Evolutionary conservation across 305 asterid species (phyloP).

Genomic region (Fraxinus sp.): DNA sequence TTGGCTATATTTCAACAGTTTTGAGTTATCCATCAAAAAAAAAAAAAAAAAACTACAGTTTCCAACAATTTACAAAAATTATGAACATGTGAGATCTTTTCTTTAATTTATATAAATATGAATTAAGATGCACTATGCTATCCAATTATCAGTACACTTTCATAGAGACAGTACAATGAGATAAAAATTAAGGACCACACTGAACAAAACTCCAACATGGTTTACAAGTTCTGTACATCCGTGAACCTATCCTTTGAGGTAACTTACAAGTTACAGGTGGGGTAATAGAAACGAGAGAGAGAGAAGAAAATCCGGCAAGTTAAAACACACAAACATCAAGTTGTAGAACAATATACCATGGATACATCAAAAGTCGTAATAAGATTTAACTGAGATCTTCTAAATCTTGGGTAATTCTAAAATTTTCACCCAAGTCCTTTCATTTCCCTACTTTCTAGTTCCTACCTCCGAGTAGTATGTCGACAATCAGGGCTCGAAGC

Average conservation of each 20-base stretch:
- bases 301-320: background rate
- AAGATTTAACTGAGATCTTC: background rate
- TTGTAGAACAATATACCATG: background rate
- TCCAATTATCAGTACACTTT: background rate
- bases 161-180: background rate
- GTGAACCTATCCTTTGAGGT: background rate
- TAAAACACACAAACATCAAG: background rate
- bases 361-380: background rate
- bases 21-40: too few relatives aligned
- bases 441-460: background rate
- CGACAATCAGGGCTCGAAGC: constrained; percentile 14
- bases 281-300: background rate
- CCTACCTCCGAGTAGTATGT: background rate
- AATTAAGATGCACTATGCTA: background rate
- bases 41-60: background rate
- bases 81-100: too few relatives aligned
- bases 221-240: background rate
- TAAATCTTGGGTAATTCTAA: background rate
- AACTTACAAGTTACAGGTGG: background rate
- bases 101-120: too few relatives aligned
- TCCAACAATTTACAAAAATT: too few relatives aligned
- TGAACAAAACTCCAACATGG: background rate
- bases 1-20: too few relatives aligned
- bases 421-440: background rate
- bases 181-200: background rate